Conservation (phyloP, 176 grass and related monocot species). For the Typha latifolia region DNA sequence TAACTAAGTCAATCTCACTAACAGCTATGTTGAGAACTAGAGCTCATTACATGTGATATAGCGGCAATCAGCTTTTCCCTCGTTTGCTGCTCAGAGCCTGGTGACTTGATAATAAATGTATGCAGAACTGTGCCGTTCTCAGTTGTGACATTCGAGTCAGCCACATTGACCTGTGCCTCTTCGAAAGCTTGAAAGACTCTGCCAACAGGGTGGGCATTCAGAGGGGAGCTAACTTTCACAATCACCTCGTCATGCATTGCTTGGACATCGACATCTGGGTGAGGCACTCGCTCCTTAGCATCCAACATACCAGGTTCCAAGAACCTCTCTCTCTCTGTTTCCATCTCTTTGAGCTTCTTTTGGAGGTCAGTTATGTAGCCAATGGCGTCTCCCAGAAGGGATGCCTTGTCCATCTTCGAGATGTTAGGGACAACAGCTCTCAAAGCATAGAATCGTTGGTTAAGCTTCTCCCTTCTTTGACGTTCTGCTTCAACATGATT, state of each 20-base stretch:
- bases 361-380: slow-evolving; percentile 91
- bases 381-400: slow-evolving; percentile 74
- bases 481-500: slow-evolving; percentile 98
- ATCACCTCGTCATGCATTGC: slow-evolving; percentile 70
- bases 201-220: slow-evolving; percentile 56
- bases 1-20: neutral
- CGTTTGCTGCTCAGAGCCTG: slow-evolving; percentile 65
- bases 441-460: slow-evolving; percentile 84
- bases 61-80: slow-evolving; percentile 70
- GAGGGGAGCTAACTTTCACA: slow-evolving; percentile 65
- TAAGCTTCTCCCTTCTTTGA: slow-evolving; percentile 95
- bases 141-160: slow-evolving; percentile 55
- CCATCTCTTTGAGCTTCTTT: slow-evolving; percentile 91
- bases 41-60: slow-evolving; percentile 47
- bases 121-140: slow-evolving; percentile 50
- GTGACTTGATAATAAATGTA: slow-evolving; percentile 70
- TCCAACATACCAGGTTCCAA: slow-evolving; percentile 33
- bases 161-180: slow-evolving; percentile 51
- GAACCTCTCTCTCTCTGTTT: slow-evolving; percentile 50
- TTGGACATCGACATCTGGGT: slow-evolving; percentile 75
- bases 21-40: slow-evolving; percentile 23
- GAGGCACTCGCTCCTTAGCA: slow-evolving; percentile 21
- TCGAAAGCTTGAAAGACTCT: slow-evolving; percentile 75
- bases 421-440: slow-evolving; percentile 93
- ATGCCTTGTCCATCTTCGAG: slow-evolving; percentile 98